phyloP scores from a whole-genome alignment of 345 rosid species.

The Populus davidiana region DNA sequence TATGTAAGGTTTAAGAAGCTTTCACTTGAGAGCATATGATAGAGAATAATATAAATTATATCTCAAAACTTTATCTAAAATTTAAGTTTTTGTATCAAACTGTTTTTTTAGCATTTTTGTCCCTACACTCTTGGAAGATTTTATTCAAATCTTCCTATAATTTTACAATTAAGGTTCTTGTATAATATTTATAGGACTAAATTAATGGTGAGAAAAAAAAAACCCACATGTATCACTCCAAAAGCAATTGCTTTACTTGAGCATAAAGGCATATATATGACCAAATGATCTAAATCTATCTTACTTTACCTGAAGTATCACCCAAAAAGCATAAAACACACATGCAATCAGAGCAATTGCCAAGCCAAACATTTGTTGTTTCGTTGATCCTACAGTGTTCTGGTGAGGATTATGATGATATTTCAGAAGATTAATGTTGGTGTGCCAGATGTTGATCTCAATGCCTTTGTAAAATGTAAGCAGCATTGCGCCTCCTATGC shows the following conservation, averaged over 20 bases:
- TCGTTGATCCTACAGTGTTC: background rate
- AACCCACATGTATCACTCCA: too few species aligned
- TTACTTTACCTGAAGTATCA: slow-evolving; percentile 14
- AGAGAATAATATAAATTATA: too few species aligned
- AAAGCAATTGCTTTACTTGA: too few species aligned
- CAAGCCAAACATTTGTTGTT: background rate
- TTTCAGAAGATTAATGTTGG: slow-evolving; percentile 12
- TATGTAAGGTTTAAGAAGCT: accelerated
- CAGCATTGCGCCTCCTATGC: slow-evolving; percentile 25
- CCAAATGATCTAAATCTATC: too few species aligned
- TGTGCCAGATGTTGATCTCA: slow-evolving; percentile 12
- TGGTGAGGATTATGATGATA: background rate
- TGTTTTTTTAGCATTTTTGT: background rate
- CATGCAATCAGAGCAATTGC: slow-evolving; percentile 5
- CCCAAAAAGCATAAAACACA: slow-evolving; percentile 16
- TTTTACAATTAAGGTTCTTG: background rate
- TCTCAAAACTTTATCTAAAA: accelerated
- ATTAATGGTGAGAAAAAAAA: background rate
- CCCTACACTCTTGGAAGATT: background rate
- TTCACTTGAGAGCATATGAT: accelerated
- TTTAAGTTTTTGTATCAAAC: too few species aligned
- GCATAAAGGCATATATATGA: background rate
- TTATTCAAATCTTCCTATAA: background rate
- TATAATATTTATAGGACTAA: background rate
- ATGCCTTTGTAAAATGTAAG: slow-evolving; percentile 18